phyloP scores from a whole-genome alignment of 2,329 filamentous ascomycete species.

The Ophiostoma ips region DNA sequence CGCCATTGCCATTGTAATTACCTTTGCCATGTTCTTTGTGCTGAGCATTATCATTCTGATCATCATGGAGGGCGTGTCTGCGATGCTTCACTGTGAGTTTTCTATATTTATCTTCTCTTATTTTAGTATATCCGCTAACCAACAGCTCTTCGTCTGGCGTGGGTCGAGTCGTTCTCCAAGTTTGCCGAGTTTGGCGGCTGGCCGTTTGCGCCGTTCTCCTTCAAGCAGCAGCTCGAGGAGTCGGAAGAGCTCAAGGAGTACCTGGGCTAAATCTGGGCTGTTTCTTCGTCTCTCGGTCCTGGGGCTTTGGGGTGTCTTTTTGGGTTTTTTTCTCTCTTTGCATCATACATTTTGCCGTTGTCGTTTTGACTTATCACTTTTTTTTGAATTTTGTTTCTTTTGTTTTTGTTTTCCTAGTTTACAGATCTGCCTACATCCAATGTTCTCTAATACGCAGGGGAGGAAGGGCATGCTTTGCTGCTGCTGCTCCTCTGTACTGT shows the following conservation, averaged over 20 bases:
- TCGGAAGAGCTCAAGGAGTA: conserved; percentile 50
- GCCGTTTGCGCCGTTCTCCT: conserved; percentile 80
- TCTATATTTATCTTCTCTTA: neutral
- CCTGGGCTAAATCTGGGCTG: conserved; percentile 26
- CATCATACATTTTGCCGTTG: neutral
- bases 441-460: neutral
- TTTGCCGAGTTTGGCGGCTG: conserved; percentile 86
- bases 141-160: conserved; percentile 59
- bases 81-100: conserved; percentile 59
- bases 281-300: neutral
- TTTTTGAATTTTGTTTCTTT: neutral
- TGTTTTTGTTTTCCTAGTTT: neutral
- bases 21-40: conserved; percentile 83
- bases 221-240: conserved; percentile 71
- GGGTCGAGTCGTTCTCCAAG: conserved; percentile 97
- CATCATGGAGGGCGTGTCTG: conserved; percentile 90
- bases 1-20: conserved; percentile 65
- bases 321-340: neutral
- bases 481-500: conserved; percentile 2
- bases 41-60: conserved; percentile 59
- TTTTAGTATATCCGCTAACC: neutral
- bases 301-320: neutral
- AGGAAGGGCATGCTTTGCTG: neutral
- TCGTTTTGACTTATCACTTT: neutral
- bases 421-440: neutral